phyloP scores from a whole-genome alignment of 73 alveolate genomes.

The Tetrahymena elliotti region DNA sequence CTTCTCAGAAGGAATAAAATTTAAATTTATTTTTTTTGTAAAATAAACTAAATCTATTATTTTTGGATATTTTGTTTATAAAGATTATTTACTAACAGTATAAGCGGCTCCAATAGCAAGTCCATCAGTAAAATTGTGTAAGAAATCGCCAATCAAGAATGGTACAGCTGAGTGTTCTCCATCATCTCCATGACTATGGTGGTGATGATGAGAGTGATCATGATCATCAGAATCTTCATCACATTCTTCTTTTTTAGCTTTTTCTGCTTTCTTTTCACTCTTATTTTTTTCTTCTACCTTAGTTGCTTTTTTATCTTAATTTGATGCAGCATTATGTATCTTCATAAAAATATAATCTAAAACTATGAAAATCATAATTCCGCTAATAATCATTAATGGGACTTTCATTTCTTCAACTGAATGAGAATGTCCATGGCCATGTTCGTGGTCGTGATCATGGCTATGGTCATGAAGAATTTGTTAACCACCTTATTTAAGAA shows the following conservation, averaged over 20 bases:
- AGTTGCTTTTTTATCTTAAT: background rate
- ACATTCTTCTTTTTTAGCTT: constrained; percentile 1
- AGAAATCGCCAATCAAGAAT: constrained; percentile 84
- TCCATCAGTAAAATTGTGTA: constrained; percentile 95
- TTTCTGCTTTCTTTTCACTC: background rate
- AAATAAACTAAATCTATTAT: too few relatives aligned
- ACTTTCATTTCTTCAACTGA: background rate
- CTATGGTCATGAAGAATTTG: background rate
- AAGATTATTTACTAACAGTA: constrained; percentile 43
- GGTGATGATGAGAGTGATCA: constrained; percentile 13
- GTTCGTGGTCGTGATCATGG: background rate
- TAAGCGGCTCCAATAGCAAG: constrained; percentile 92
- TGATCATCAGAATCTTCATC: constrained; percentile 26
- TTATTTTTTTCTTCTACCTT: background rate
- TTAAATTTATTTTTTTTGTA: too few relatives aligned
- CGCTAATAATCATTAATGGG: background rate
- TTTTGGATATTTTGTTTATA: too few relatives aligned
- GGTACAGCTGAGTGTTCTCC: constrained; percentile 50
- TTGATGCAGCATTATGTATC: background rate
- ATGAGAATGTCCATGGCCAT: background rate
- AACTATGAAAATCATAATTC: background rate
- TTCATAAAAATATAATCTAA: constrained; percentile 5
- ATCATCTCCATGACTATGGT: constrained; percentile 38
- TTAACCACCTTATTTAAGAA: background rate
- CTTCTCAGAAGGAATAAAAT: too few relatives aligned